A percentile compares a stretch with the other conserved stretches of the same genome.
Conservation (phyloP, 441 rosid genomes). For the Adansonia gregorii region DNA sequence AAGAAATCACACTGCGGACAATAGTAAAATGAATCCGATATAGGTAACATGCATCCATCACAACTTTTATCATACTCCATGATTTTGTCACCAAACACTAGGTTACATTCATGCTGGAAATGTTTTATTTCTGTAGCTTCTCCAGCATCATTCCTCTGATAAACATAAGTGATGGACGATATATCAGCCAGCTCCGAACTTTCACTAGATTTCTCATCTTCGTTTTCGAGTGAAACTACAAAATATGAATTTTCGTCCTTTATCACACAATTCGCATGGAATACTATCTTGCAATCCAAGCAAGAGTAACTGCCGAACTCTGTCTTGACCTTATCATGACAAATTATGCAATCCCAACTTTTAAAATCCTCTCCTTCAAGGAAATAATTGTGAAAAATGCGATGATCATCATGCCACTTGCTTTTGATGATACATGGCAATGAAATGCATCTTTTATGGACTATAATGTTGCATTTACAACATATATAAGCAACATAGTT, state of each 20-base stretch:
- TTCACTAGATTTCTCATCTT: background rate
- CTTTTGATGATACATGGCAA: constrained; percentile 22
- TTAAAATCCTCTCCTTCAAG: background rate
- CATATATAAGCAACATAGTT: background rate
- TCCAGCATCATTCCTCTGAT: background rate
- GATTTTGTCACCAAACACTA: background rate
- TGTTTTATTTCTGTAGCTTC: background rate
- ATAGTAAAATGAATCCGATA: background rate
- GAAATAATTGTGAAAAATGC: constrained; percentile 8
- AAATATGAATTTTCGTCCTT: background rate
- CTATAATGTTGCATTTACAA: constrained; percentile 19
- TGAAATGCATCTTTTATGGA: background rate
- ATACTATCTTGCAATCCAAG: background rate
- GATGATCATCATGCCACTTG: constrained; percentile 31
- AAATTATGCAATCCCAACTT: constrained; percentile 18
- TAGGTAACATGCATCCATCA: background rate
- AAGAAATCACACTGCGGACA: background rate
- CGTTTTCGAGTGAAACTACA: background rate
- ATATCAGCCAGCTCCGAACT: background rate
- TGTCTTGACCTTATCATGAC: background rate
- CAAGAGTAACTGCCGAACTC: constrained; percentile 26
- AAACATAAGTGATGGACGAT: background rate
- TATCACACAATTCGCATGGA: background rate
- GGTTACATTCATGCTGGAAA: background rate
- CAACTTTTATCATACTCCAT: background rate